Base-by-base conservation (phyloP, 768 basidiomycete species). In the Scleroderma bovista region DNA sequence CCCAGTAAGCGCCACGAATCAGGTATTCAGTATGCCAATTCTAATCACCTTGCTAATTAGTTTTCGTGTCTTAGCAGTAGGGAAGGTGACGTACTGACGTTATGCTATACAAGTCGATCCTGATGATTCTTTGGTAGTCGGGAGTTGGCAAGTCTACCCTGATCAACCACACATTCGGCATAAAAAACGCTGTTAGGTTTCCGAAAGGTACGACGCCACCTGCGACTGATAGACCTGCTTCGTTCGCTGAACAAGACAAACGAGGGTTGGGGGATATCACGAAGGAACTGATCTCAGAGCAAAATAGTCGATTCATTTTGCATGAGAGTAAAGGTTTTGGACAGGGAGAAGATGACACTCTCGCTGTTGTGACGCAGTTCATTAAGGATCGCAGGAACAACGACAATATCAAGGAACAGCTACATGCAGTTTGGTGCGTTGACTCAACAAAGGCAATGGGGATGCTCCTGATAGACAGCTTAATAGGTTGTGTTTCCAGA, bases 211-310 rank as follows among this genome's bases (percentile, higher is more conserved):
- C 3, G 12, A 5, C 34, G 12, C 13, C n/a, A n/a, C 34, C 34
- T 15, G n/a, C 12, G 3, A n/a, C 34, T 36, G 34, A 15, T 26
- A 11, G 16, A 26, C 3, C 6, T 22, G 31, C 11, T 15, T 32
- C 29, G 44, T 3, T 32, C n/a, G 4, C 7, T 2, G 22, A 20
- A 34, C 3, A 31, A n/a, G n/a, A 33, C 8, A n/a, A 20, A 16
- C 31, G 17, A 33, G 44, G 44, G 11, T 19, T 23, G 34, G 31
- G 37, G 3, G 39, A 51, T 20, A 56, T 56, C 13, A 41, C 57
- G n/a, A 11, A 13, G 6, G 51, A 43, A 33, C 37, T 56, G 15
- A 26, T 44, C 17, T 57, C 55, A 10, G 22, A 10, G 20, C 26
- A 43, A 46, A 56, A 56, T 31, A 16, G 26, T 6, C 34, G 34